Evolutionary conservation across 2,329 filamentous ascomycete species (phyloP), one percentile per base, ranked within the genome.

Genomic region (Helicocarpus griseus): DNA sequence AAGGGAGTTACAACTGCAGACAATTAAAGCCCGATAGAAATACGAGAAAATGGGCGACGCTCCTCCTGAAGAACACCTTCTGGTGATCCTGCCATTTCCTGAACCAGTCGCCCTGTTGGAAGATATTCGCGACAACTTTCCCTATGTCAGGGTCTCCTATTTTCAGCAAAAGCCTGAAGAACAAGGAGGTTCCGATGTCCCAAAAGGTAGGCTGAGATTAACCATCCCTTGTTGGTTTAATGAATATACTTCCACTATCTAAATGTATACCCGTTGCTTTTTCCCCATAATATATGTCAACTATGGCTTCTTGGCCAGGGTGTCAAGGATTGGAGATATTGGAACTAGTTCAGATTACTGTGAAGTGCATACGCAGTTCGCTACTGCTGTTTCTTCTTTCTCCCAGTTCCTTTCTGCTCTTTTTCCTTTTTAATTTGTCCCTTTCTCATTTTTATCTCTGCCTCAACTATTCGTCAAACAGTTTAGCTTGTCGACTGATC

Each of bases 121-220:
- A 44, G 59, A 60, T 47, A 68, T 75, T 49, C 69, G 60, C 35
- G 62, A 63, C 46, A 71, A 66, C 49, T 76, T 69, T 64, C 76
- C 69, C 5, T 59, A 71, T 58, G 65, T 77, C 54, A 65, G 73
- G n/a, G 62, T 78, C 47, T 68, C 64, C 8, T 77, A 69, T 55
- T 56, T 66, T 45, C 54, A 66, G 39, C 56, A 69, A 26, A 56
- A 57, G 6, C 47, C 56, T 31, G 41, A 44, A 41, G 55, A 57
- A 36, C 53, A 47, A 14, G 49, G 50, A 22, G n/a, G 35, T 53
- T 41, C 49, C 24, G 21, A 47, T 33, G 44, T 54, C 11, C 50
- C 54, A 47, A 53, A 38, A 48, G 49, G 48, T 56, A 13, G 28
- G 38, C 54, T 28, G 40, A 7, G n/a, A 26, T 31, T 44, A 8